Conservation (phyloP, 148 eudicot genomes). For the Amaranthus palmeri region DNA sequence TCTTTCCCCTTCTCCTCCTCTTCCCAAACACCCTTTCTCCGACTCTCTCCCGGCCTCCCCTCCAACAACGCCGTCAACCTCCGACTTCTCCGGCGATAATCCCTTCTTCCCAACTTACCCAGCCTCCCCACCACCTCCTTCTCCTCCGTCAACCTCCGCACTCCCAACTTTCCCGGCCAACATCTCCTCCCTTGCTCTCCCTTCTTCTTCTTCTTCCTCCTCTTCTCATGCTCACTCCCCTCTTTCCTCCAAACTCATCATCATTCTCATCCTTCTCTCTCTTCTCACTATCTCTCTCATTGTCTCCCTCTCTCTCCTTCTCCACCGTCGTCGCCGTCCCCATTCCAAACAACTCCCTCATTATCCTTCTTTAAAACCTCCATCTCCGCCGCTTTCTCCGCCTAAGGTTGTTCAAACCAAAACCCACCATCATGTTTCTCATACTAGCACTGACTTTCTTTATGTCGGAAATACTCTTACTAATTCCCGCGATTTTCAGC, state of each 20-base stretch:
- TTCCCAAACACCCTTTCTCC: constrained; percentile 14
- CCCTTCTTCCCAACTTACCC: constrained; percentile 43
- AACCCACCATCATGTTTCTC: constrained; percentile 14
- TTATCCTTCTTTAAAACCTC: constrained; percentile 30
- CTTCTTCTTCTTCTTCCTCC: constrained; percentile 33
- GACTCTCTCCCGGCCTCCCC: constrained; percentile 9
- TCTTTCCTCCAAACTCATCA: constrained; percentile 39
- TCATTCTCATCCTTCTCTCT: constrained; percentile 33
- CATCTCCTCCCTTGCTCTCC: constrained; percentile 70
- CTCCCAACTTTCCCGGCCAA: constrained; percentile 77
- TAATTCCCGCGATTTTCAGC: constrained; percentile 29
- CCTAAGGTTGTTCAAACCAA: background rate
- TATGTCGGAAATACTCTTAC: constrained; percentile 48
- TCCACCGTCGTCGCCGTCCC: constrained; percentile 20
- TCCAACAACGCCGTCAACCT: background rate
- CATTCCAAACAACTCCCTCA: constrained; percentile 1
- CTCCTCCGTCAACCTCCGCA: constrained; percentile 23
- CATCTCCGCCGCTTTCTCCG: constrained; percentile 35
- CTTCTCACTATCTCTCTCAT: constrained; percentile 30
- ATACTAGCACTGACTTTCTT: constrained; percentile 52
- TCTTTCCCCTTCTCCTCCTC: constrained; percentile 30
- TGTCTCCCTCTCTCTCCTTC: constrained; percentile 23
- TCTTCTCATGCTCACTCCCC: constrained; percentile 39
- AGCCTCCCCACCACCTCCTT: constrained; percentile 42
- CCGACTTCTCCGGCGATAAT: constrained; percentile 7